Evolutionary conservation across 306 rosid genomes (phyloP).

Genomic region (Comarum palustre): DNA sequence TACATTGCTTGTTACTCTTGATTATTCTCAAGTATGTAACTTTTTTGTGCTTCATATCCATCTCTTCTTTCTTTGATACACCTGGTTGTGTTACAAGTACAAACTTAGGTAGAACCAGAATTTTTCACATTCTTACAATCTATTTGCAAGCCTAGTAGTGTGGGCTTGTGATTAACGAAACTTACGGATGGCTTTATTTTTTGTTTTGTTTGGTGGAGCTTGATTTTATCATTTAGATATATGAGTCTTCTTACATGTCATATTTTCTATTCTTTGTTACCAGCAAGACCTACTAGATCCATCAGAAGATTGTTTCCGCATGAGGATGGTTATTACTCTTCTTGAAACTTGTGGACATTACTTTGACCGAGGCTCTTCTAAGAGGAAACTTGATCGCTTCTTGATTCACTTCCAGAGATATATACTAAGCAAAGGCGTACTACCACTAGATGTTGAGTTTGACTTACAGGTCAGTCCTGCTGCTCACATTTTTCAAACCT

Average conservation of each 20-base stretch:
- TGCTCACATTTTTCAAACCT: neutral
- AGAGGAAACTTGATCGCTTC: constrained; percentile 91
- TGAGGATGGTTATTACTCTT: constrained; percentile 86
- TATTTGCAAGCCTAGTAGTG: neutral
- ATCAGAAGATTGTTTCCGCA: constrained; percentile 96
- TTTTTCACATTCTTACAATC: neutral
- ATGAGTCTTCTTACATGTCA: constrained; percentile 25
- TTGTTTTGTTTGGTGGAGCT: neutral
- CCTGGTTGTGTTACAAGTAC: neutral
- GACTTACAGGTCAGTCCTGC: constrained; percentile 79
- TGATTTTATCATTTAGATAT: neutral
- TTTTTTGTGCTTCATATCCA: neutral
- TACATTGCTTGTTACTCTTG: neutral
- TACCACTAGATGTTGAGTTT: constrained; percentile 89
- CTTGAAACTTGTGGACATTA: constrained; percentile 98
- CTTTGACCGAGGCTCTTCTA: constrained; percentile 96
- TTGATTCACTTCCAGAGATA: constrained; percentile 81
- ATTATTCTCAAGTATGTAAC: neutral
- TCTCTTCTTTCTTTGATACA: neutral
- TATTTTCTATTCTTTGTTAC: constrained; percentile 30
- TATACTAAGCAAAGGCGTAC: constrained; percentile 81
- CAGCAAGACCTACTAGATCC: constrained; percentile 93
- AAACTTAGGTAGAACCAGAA: neutral
- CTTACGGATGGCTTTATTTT: neutral
- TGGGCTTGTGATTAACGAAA: neutral